Evolutionary conservation across 352 stramenopile genomes (phyloP).

Genomic region (Globisporangium echinulatum): DNA sequence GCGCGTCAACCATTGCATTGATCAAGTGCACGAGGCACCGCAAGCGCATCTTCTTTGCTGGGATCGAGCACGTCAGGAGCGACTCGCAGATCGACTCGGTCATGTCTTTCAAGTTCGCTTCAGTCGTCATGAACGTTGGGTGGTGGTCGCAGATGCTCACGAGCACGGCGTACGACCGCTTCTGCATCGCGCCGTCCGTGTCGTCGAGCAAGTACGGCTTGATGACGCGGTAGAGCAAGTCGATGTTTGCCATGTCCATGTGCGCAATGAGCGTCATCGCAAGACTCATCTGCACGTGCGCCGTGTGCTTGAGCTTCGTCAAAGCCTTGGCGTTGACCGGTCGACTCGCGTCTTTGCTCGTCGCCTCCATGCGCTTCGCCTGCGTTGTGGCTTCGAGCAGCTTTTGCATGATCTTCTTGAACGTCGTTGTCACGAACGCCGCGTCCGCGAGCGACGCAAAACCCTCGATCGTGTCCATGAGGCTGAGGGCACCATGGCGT

Average conservation of each 20-base stretch:
- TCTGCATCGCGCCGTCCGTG: constrained; percentile 82
- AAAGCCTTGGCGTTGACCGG: constrained; percentile 33
- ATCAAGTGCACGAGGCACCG: constrained; percentile 85
- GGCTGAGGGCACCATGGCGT: background rate
- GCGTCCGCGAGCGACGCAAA: constrained; percentile 75
- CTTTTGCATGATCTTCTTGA: constrained; percentile 89
- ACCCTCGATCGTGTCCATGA: constrained; percentile 76
- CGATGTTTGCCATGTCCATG: constrained; percentile 72
- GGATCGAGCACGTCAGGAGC: constrained; percentile 92
- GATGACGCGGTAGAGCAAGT: constrained; percentile 83
- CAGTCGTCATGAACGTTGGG: constrained; percentile 62
- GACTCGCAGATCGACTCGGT: constrained; percentile 92
- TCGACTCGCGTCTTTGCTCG: constrained; percentile 22
- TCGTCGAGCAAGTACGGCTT: constrained; percentile 87
- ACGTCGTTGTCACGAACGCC: constrained; percentile 57
- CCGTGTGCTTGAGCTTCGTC: constrained; percentile 48
- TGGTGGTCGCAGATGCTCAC: constrained; percentile 85
- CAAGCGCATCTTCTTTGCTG: constrained; percentile 93
- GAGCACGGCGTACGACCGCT: constrained; percentile 82
- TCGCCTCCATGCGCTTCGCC: constrained; percentile 52
- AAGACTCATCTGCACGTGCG: constrained; percentile 74
- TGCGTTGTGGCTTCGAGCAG: constrained; percentile 79
- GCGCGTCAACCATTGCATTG: constrained; percentile 64
- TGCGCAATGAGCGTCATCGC: constrained; percentile 69
- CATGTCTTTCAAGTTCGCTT: constrained; percentile 88